Base-by-base conservation (phyloP, 176 grass and related monocot species). In the Pontederia crassipes region DNA sequence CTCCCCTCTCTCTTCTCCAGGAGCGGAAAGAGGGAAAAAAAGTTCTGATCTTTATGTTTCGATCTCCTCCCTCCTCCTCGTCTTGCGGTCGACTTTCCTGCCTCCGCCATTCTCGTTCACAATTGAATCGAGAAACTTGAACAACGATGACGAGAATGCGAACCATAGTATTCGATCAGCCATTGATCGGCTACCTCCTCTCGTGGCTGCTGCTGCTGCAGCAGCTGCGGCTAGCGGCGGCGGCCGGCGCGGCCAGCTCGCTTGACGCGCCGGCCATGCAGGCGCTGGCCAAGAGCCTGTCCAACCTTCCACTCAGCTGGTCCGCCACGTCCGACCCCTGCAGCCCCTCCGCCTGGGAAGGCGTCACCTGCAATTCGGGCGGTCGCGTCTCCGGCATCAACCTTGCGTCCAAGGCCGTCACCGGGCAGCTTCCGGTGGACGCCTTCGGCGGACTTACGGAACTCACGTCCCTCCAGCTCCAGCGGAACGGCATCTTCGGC, bases 321-420 rank as follows among this genome's bases (percentile, higher is more conserved):
- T 64, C 66, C 10, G 1, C 66, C 13, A 64, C 50, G 29, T 13
- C 48, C 48, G 79, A 82, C 28, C 74, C 73, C 7, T 97, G 92
- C 68, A 68, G 60, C 8, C 55, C 17, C 17, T 1, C 49, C 32
- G 45, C 1, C 17, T 82, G 79, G 79, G 45, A 52, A 1, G 80
- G 80, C 17, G 63, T 78, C 17, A 54, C 52, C 28, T 83, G 78
- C 52, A 46, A 62, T 50, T 77, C 77, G 55, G 68, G 61, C 32
- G 81, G 76, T 13, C 73, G 76, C 16, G 87, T 97, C 59, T 72
- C 75, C 57, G 27, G 27, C 46, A 82, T 97, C 75, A 81, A 82
- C 63, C 87, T 97, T 49, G 56, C 47, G 47, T 64, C 70, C 53
- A 9, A 17, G 0, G 67, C 56, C 0, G 48, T 90, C 12, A 40